These are phyloP conservation scores for Acanthamoeba healyi DNA, from an alignment of 208 protist species.

Conservation along the genomic window DNA sequence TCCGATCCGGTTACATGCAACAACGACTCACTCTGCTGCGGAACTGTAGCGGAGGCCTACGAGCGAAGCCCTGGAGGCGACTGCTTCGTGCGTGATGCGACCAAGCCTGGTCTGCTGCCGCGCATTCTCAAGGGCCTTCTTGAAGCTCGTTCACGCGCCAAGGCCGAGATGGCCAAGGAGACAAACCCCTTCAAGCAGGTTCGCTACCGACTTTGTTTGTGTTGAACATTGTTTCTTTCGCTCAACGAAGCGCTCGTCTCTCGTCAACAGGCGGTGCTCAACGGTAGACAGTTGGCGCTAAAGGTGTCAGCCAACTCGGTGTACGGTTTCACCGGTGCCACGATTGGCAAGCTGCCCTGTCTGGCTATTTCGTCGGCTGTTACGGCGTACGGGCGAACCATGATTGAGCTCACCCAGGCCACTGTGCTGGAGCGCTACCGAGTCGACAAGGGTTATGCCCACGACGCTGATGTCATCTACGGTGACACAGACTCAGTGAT, in stretches of 20 bases:
- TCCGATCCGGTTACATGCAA: not conserved
- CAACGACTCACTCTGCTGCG: too few species aligned
- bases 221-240: not conserved
- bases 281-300: slow-evolving; percentile 98
- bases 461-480: slow-evolving; percentile 98
- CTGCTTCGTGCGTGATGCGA: slow-evolving; percentile 36
- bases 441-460: slow-evolving; percentile 92
- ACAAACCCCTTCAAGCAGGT: slow-evolving; percentile 91
- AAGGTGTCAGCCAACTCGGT: slow-evolving; percentile 99
- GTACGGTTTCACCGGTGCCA: slow-evolving; percentile 99
- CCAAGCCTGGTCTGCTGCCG: slow-evolving; percentile 92
- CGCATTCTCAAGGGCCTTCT: slow-evolving; percentile 94
- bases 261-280: slow-evolving; percentile 94
- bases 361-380: slow-evolving; percentile 94
- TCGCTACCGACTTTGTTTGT: too few species aligned
- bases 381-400: slow-evolving; percentile 98
- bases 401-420: slow-evolving; percentile 97
- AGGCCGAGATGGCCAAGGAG: slow-evolving; percentile 91
- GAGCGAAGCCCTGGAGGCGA: slow-evolving; percentile 32
- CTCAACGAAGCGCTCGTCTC: not conserved
- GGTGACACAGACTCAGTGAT: slow-evolving; percentile 99
- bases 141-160: slow-evolving; percentile 92
- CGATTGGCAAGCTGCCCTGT: slow-evolving; percentile 99
- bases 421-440: slow-evolving; percentile 95
- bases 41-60: not conserved